Base-by-base conservation (phyloP, 805 yeast genomes). In the Hanseniaspora nectarophila region DNA sequence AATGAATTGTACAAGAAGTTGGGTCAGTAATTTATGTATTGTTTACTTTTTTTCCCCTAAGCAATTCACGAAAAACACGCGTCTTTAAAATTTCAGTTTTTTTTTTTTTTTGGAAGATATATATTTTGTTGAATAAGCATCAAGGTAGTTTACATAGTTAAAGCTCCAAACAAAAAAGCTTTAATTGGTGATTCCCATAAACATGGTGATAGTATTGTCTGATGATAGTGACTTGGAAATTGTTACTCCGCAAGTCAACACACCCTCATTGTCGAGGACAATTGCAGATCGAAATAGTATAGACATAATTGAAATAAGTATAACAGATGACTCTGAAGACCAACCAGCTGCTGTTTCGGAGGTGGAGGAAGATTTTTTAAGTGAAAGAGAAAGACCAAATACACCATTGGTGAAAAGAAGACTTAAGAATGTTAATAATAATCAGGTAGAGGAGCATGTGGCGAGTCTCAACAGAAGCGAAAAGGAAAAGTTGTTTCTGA, bases 211-310 rank as follows among this genome's bases (percentile, higher is more conserved):
- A 20, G 37, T 20, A 31, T 9, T n/a, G n/a, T 33, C 32, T n/a
- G 44, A 39, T 31, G 34, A 34, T 15, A 49, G 53, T 34, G 53
- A 49, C 15, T 34, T 49, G 24, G 53, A 49, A 20, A 49, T 49
- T 10, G 12, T 37, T 12, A 12, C n/a, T 20, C 21, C 21, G 2
- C 16, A 13, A 5, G 12, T 15, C 10, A 21, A 21, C 12, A 20
- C 6, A 4, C 26, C 40, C 15, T 12, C 26, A 7, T 5, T n/a
- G 26, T 12, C 26, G 8, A 37, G 16, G 6, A 12, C 8, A 13
- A 20, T 9, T 20, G n/a, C 16, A 21, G 9, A 2, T n/a, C 26
- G 15, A 5, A 26, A 37, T 21, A 26, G 21, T 5, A 21, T 40
- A 24, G 32, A n/a, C 8, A 26, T 40, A 7, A 40, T 40, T 9